Evolutionary conservation across 139 green algal species (phyloP).

Genomic region (Astrephomene gubernaculifera): DNA sequence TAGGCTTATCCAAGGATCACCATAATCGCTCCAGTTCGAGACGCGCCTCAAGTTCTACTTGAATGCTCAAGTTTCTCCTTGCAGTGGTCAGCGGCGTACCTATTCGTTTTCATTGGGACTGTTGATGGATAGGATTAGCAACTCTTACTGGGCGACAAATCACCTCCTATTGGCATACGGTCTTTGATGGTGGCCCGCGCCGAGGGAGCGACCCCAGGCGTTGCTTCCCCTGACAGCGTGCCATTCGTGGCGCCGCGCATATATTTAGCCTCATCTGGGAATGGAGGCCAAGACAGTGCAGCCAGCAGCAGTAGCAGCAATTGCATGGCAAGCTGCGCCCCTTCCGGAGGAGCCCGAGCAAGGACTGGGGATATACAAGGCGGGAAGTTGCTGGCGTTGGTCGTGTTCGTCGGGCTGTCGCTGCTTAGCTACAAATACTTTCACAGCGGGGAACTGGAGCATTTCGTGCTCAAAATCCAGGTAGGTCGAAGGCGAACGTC

Average conservation of each 20-base stretch:
- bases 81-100: too few species aligned
- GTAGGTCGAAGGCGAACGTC: too few species aligned
- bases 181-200: conserved; percentile 2
- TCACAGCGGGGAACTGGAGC: conserved; percentile 26
- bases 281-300: conserved; percentile 12
- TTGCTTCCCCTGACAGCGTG: neutral
- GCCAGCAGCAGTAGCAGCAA: conserved; percentile 1
- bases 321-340: neutral
- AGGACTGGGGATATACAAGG: conserved; percentile 6
- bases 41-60: too few species aligned
- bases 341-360: neutral
- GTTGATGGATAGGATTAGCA: neutral
- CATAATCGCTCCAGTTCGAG: too few species aligned
- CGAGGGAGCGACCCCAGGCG: neutral
- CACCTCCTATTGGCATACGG: neutral
- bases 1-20: too few species aligned
- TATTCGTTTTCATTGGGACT: too few species aligned
- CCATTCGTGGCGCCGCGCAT: conserved; percentile 2
- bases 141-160: neutral
- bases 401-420: conserved; percentile 35
- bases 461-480: conserved; percentile 39
- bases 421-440: conserved; percentile 38
- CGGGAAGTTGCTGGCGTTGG: neutral
- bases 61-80: too few species aligned
- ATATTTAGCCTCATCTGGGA: neutral